phyloP scores from a whole-genome alignment of 768 basidiomycete genomes.

The Macrolepiota fuliginosa region DNA sequence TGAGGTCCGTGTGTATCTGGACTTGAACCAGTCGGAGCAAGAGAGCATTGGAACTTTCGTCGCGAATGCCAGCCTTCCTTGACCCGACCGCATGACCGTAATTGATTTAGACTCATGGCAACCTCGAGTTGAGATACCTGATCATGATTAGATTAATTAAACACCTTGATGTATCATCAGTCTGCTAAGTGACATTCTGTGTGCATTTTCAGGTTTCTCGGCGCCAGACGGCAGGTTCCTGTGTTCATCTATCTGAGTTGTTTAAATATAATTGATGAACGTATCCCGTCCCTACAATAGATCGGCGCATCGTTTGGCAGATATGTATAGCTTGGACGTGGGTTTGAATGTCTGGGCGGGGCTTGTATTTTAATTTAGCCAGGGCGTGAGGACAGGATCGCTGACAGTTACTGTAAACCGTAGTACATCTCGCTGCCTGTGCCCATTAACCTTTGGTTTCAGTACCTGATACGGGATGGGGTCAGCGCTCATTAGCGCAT shows the following conservation, averaged over 20 bases:
- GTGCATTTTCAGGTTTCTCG: not conserved
- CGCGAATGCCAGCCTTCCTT: not conserved
- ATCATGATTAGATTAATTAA: slow-evolving; percentile 11
- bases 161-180: slow-evolving; percentile 5
- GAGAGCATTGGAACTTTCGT: not conserved
- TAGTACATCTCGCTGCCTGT: not conserved
- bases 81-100: not conserved
- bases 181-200: not conserved
- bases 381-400: not conserved
- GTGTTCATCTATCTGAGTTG: not conserved
- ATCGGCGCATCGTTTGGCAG: not conserved
- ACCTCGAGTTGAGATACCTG: not conserved
- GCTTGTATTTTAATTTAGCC: not conserved
- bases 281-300: not conserved
- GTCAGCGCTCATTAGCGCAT: not conserved
- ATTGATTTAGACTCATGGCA: slow-evolving; percentile 6
- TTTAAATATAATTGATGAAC: not conserved
- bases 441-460: not conserved
- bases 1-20: not conserved
- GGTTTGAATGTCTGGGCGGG: not conserved
- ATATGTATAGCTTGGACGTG: not conserved
- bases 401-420: not conserved
- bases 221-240: not conserved
- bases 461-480: not conserved
- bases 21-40: not conserved